phyloP scores from a whole-genome alignment of 1,284 basidiomycete species.

The Apiotrichum domesticum region DNA sequence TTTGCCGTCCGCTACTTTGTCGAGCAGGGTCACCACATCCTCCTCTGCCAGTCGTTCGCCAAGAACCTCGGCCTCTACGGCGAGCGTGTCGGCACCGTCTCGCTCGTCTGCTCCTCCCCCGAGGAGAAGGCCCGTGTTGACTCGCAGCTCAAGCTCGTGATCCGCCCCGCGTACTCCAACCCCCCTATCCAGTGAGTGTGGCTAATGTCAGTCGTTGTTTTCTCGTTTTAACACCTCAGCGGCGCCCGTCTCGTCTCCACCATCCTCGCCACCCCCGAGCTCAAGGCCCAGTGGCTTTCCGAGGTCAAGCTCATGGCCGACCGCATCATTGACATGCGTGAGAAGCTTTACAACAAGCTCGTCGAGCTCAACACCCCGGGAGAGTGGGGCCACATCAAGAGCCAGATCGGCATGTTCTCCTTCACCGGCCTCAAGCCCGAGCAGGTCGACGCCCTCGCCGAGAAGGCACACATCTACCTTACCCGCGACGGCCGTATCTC shows the following conservation, averaged over 20 bases:
- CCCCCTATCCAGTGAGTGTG: slow-evolving; percentile 67
- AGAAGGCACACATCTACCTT: slow-evolving; percentile 87
- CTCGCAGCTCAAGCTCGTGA: slow-evolving; percentile 91
- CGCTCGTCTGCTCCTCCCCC: slow-evolving; percentile 63
- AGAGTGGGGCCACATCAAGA: slow-evolving; percentile 92
- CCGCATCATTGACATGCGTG: slow-evolving; percentile 93
- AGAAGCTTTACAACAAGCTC: slow-evolving; percentile 71
- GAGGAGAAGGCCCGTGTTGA: slow-evolving; percentile 85
- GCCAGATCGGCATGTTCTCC: slow-evolving; percentile 73
- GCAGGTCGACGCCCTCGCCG: slow-evolving; percentile 80
- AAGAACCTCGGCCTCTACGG: slow-evolving; percentile 99
- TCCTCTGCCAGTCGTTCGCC: slow-evolving; percentile 89
- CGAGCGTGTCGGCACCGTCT: slow-evolving; percentile 94
- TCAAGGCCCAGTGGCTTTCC: slow-evolving; percentile 81
- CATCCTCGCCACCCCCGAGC: slow-evolving; percentile 67
- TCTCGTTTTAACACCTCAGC: not conserved
- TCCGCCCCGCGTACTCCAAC: slow-evolving; percentile 98
- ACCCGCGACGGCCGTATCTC: slow-evolving; percentile 71
- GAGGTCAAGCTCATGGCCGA: slow-evolving; percentile 95
- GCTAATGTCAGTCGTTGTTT: too few species aligned
- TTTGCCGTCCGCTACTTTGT: slow-evolving; percentile 95
- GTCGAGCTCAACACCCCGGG: slow-evolving; percentile 84
- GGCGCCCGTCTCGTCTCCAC: slow-evolving; percentile 75
- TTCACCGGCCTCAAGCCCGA: slow-evolving; percentile 79
- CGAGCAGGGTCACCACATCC: slow-evolving; percentile 75